Base-by-base conservation (phyloP, 805 yeast genomes). In the Danielozyma ontarioensis region DNA sequence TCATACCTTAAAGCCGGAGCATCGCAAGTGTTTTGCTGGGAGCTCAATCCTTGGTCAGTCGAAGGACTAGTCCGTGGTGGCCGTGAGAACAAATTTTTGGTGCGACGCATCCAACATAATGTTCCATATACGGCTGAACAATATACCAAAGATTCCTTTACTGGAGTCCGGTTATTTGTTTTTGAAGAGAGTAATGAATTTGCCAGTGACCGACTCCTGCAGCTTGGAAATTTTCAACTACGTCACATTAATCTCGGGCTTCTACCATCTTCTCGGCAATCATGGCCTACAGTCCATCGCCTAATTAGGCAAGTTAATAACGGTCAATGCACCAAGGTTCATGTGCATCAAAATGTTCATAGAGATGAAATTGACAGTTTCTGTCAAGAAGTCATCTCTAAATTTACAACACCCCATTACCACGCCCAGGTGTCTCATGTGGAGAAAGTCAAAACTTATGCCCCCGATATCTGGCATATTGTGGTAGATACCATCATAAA, bases 391-490 rank as follows among this genome's bases (percentile, higher is more conserved):
- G 52, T 61, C 3, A 27, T 28, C 2, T 24, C 14, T 11, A n/a
- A 17, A n/a, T 36, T 35, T 17, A 31, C 32, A 8, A 14, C 4
- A 13, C 13, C 32, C 13, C 11, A 30, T 13, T 11, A n/a, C n/a
- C n/a, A 27, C 4, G 42, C 50, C 1, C 35, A 29, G 5, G 56
- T 55, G 8, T 7, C 46, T 1, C 78, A 75, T 39, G 39, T 80
- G 7, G 86, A 83, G 41, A 72, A 64, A 43, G 83, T 87, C 35
- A 87, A 86, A 58, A 83, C 90, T 0, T 86, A 79, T 66, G 94
- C 95, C 0, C 96, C 96, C 0, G 90, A 82, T 31, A 78, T 87
- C 2, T 80, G 84, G 80, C 96, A 86, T 45, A 61, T 83, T 2
- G 83, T 84, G 4, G 40, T 56, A 13, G 70, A 63, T 31, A 35